Base-by-base conservation (phyloP, 139 green algal genomes). In the Coelastrella sp. region DNA sequence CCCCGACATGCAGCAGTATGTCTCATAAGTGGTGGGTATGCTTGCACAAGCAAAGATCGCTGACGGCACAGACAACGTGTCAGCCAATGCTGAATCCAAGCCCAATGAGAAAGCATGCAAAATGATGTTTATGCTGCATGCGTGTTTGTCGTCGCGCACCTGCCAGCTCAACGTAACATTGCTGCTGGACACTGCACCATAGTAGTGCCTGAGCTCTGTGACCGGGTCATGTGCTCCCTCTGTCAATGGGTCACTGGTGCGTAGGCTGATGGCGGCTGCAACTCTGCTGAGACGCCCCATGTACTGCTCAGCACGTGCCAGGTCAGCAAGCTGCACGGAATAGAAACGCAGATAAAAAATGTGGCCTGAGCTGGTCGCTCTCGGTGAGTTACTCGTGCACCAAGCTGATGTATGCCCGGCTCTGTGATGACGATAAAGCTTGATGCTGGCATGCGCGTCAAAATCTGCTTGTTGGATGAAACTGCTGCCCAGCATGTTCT, bases 191-290 rank as follows among this genome's bases (percentile, higher is more conserved):
- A 88, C 68, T 13, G 66, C 75, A 32, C 54, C 83, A 19, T 88
- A 88, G 68, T 88, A 88, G 22, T 88, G 83, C 11, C 83, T 22
- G 17, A 88, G 83, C 83, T 80, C 66, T 23, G 68, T 58, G 14
- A 88, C 57, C 4, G 83, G 68, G 68, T 88, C 83, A 58, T 88
- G 83, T 10, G 65, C 83, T 23, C 66, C 57, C 68, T 88, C 83
- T 19, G 83, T 88, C 5, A 88, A 23, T 7, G 83, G 66, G 68
- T 88, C 83, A 32, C 59, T 80, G 16, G 83, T 80, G 17, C 83
- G 47, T 4, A 88, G 83, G 83, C 68, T 88, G 83, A 88, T 88
- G 19, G 83, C 83, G 57, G 83, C 83, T 58, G 83, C 83, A 59
- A 88, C 83, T 3, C 68, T 47, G 68, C 83, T 88, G 47, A 88